phyloP scores from a whole-genome alignment of 2,329 filamentous ascomycete species.

The Fusarium napiforme region DNA sequence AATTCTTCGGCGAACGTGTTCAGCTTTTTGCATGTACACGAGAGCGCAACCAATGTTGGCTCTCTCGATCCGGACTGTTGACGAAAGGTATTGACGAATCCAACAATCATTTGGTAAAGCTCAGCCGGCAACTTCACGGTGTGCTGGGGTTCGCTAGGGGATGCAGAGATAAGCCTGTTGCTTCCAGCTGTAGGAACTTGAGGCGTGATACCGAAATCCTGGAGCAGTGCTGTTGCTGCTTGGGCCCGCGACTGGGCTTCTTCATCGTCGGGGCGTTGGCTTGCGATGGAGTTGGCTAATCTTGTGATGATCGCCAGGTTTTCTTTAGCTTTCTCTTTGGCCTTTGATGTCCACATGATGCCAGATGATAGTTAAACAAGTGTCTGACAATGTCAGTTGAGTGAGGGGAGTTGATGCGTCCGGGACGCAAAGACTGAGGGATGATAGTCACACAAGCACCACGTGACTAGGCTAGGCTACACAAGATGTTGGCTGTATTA shows the following conservation, averaged over 20 bases:
- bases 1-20: neutral
- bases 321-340: accelerated
- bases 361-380: accelerated
- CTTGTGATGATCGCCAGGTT: neutral
- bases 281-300: neutral
- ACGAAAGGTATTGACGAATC: neutral
- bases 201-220: neutral
- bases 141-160: accelerated
- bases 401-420: neutral
- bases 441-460: neutral
- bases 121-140: neutral
- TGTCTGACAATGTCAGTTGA: neutral
- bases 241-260: neutral
- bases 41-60: neutral
- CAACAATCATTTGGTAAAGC: neutral
- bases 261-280: neutral
- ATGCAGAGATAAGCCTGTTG: accelerated
- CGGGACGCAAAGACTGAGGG: too few species aligned
- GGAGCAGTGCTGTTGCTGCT: neutral
- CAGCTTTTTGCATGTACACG: neutral
- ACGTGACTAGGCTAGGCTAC: neutral
- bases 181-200: accelerated
- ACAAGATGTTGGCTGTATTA: neutral
- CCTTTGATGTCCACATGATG: neutral
- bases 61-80: neutral